Conservation (phyloP, 1,139 yeast genomes). For the Geotrichum carabidarum region DNA sequence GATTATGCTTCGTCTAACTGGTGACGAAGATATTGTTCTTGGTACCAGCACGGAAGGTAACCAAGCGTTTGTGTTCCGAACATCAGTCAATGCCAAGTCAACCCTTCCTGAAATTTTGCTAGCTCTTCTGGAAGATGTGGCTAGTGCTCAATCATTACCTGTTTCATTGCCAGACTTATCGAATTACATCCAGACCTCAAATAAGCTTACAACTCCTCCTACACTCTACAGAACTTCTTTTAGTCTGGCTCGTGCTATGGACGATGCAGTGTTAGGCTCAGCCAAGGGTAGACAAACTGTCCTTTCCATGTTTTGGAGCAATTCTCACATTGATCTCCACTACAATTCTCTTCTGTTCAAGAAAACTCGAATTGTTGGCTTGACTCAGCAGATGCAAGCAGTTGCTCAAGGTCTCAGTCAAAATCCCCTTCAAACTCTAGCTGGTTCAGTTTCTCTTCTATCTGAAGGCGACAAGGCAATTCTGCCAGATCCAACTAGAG, state of each 20-base stretch:
- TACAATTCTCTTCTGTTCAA: constrained; percentile 77
- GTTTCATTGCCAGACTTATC: constrained; percentile 54
- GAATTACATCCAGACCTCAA: constrained; percentile 45
- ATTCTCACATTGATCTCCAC: constrained; percentile 42
- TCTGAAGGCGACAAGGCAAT: constrained; percentile 54
- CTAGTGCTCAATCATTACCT: constrained; percentile 39
- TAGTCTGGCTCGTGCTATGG: constrained; percentile 18
- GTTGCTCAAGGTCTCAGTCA: constrained; percentile 39
- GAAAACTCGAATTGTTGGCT: constrained; percentile 58
- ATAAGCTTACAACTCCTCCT: constrained; percentile 54
- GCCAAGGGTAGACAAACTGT: constrained; percentile 44
- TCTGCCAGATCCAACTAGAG: constrained; percentile 82
- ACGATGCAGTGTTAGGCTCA: constrained; percentile 29
- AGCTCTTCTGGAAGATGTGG: constrained; percentile 44
- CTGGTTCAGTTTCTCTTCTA: constrained; percentile 60
- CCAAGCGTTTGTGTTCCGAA: constrained; percentile 54
- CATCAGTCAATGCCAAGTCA: constrained; percentile 44
- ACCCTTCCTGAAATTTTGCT: constrained; percentile 51
- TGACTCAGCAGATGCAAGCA: constrained; percentile 68
- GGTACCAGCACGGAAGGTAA: constrained; percentile 52
- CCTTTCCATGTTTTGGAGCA: constrained; percentile 49
- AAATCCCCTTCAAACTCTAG: constrained; percentile 37
- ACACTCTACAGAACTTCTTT: constrained; percentile 61
- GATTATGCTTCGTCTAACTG: constrained; percentile 73
- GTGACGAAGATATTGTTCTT: constrained; percentile 88